Evolutionary conservation across 768 basidiomycete genomes (phyloP), one percentile per base, ranked within the genome.

Genomic region (Lentinula guzmanii): DNA sequence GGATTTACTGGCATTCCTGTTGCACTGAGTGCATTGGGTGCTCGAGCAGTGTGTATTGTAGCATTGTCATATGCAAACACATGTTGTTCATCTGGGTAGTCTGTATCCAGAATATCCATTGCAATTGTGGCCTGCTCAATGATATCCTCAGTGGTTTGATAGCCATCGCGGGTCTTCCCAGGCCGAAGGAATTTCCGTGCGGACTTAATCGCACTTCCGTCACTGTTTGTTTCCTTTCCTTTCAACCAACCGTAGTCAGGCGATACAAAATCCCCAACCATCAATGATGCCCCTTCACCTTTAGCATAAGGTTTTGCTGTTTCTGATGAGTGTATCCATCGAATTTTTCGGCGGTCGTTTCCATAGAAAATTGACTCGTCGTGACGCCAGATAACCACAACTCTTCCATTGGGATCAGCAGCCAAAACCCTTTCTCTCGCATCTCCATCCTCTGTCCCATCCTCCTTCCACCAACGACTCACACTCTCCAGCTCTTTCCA

Each of bases 321-420:
- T 53, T 41, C 62, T 39, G 50, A 24, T n/a, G 68, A 57, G 34
- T 72, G 64, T 9, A 68, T 60, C 72, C 73, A 76, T 3, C 45
- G 33, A 10, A 62, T 34, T 16, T 65, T 65, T 0, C 63, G 52
- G 0, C 67, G 61, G 63, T 76, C 73, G 66, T 77, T 64, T 41
- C 69, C 74, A 66, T 74, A 74, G 62, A 75, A 76, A 4, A 65
- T 75, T n/a, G 72, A 73, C 62, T 76, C 70, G 61, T 74, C 68
- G 61, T 74, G 69, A 24, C 24, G 24, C 24, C 24, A 24, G 24
- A 24, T 24, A 24, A 24, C 24, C 24, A 24, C 24, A 24, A 24
- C 24, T 24, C 24, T 24, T 24, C 24, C 24, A 3, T 24, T 24
- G 24, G 24, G 24, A 24, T 24, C 24, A 24, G 24, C 24, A 24